Conservation (phyloP, 129 eudicot genomes). For the Tagetes erecta region DNA sequence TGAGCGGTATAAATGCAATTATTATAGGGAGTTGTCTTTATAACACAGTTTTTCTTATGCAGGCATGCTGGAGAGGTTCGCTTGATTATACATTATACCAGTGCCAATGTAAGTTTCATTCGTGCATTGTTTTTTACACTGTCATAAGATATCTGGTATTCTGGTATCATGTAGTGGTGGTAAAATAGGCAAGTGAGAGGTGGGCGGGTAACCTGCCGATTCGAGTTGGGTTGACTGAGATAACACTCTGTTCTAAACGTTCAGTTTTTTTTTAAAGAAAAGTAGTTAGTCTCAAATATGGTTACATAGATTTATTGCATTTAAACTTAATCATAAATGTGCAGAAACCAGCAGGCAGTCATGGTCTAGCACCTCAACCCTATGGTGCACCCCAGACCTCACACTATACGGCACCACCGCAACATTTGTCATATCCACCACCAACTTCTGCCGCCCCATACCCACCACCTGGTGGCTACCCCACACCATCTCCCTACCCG, state of each 20-base stretch:
- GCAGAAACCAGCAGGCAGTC: slow-evolving; percentile 64
- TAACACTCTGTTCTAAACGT: background rate
- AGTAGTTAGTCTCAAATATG: background rate
- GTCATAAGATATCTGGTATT: background rate
- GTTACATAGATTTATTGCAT: background rate
- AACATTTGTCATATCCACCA: slow-evolving; percentile 32
- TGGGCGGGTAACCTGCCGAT: background rate
- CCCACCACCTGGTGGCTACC: slow-evolving; percentile 41
- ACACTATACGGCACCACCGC: slow-evolving; percentile 43
- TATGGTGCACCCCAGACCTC: slow-evolving; percentile 47
- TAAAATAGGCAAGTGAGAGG: background rate
- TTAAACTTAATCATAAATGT: slow-evolving; percentile 10
- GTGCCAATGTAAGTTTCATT: slow-evolving; percentile 58
- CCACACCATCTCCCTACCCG: slow-evolving; percentile 49
- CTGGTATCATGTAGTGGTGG: background rate
- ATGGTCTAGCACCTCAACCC: slow-evolving; percentile 50
- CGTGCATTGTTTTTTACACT: slow-evolving; percentile 1
- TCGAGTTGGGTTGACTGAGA: background rate
- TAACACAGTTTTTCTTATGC: slow-evolving; percentile 17
- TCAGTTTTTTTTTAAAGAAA: background rate
- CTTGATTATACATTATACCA: slow-evolving; percentile 65
- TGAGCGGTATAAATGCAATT: background rate
- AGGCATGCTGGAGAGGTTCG: slow-evolving; percentile 95
- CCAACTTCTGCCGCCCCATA: slow-evolving; percentile 31
- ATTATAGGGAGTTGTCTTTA: slow-evolving; percentile 5